Base-by-base conservation (phyloP, 306 rosid species). In the Glycyrrhiza uralensis region DNA sequence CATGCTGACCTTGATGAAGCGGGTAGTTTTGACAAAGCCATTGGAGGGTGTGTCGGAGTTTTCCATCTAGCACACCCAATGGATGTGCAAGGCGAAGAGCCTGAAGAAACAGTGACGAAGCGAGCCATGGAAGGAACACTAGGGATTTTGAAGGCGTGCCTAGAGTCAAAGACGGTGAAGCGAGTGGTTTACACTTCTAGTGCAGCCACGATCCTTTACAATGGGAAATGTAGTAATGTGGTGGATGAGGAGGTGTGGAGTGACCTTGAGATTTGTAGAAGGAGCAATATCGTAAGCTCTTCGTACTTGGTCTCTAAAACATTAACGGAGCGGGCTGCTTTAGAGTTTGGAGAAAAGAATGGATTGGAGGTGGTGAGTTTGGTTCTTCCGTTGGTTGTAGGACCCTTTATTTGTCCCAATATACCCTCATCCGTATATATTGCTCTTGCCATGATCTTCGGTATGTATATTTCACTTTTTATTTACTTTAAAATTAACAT, bases 241-340 rank as follows among this genome's bases (percentile, higher is more conserved):
- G 28, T 18, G 3, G 96, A 87, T 69, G 92, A 89, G 60, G 82
- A 69, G 7, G 39, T 20, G 1, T 87, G 92, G 96, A 89, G 90
- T 7, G 83, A 85, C 44, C 24, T 61, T 8, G 96, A 83, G 67
- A 10, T 66, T 30, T 84, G 41, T 29, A 10, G 30, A 74, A 76
- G 60, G 7, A n/a, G 1, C 19, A 36, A 20, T 5, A 30, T 51
- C 19, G 73, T 76, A 1, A 73, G 77, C 58, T 71, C 56, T 3
- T 81, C 90, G 5, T 83, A 83, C 62, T 13, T 64, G 77, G 60
- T 83, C n/a, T 89, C 90, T 1, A 89, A 87, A 85, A 83, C 77
- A 4, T 29, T 75, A 29, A 73, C 90, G 0, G 96, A 89, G 59
- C 77, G 5, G 39, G 71, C 76, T 42, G 88, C 68, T 7, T 60